phyloP scores from a whole-genome alignment of 139 green algal genomes.

The Limnomonas spitsbergensis region DNA sequence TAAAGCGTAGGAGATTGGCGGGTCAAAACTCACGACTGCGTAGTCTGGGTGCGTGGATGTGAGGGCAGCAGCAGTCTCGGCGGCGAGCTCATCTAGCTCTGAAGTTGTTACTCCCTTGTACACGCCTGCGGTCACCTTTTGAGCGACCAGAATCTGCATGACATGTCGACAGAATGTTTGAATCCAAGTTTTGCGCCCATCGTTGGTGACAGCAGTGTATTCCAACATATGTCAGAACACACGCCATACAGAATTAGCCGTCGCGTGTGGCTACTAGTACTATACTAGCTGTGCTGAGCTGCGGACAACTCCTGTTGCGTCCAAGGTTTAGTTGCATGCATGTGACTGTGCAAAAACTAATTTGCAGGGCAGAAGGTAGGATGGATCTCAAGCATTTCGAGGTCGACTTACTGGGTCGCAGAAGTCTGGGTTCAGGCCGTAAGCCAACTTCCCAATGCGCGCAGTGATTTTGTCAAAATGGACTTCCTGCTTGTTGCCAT shows the following conservation, averaged over 20 bases:
- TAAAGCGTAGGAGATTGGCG: neutral
- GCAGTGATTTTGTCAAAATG: conserved; percentile 99
- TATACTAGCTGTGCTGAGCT: no score
- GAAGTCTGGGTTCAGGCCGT: conserved; percentile 93
- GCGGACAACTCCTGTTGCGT: no score
- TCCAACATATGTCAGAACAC: no score
- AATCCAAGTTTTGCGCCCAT: no score
- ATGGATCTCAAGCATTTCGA: no score
- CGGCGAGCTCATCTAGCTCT: conserved; percentile 96
- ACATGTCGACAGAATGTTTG: no score
- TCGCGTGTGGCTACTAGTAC: no score
- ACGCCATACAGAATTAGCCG: no score
- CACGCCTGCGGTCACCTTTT: conserved; percentile 93
- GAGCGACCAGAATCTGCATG: conserved; percentile 87
- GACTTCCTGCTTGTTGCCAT: conserved; percentile 84
- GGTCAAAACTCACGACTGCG: conserved; percentile 64
- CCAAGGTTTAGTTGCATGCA: no score
- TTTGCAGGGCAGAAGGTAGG: no score
- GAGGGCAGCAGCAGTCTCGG: conserved; percentile 96
- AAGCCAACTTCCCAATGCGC: conserved; percentile 92
- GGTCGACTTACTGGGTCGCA: conserved; percentile 83
- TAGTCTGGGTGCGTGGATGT: conserved; percentile 98
- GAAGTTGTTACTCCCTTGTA: conserved; percentile 95
- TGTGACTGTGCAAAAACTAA: no score
- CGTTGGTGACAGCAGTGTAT: no score